A percentile compares a stretch with the other conserved stretches of the same genome.
These are phyloP conservation scores for Rhodamnia argentea DNA, from an alignment of 345 rosid genomes.

Conservation along the genomic window DNA sequence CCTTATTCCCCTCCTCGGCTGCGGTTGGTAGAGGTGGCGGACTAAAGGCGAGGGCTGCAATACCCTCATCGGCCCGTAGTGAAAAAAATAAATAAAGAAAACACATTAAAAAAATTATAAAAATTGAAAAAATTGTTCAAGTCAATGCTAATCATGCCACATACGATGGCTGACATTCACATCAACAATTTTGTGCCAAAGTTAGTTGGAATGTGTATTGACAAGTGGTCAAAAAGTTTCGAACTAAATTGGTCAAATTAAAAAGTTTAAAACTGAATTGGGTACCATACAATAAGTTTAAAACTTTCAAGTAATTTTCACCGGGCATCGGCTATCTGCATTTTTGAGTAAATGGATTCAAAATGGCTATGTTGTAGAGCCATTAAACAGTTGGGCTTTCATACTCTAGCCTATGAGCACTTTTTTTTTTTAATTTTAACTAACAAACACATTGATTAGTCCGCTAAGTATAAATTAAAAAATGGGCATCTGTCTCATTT, in stretches of 20 bases:
- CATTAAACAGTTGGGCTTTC: not conserved
- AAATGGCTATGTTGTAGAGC: not conserved
- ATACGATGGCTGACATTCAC: fast-evolving
- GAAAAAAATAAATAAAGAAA: not conserved
- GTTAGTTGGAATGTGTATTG: too few species aligned
- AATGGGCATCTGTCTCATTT: not conserved
- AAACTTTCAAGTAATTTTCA: not conserved
- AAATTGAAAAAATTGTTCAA: not conserved
- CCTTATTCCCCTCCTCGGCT: not conserved
- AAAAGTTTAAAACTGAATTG: not conserved
- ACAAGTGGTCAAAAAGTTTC: not conserved
- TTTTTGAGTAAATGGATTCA: not conserved
- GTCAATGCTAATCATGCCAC: too few species aligned
- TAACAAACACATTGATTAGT: not conserved
- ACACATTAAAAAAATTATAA: not conserved
- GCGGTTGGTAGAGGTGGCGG: not conserved
- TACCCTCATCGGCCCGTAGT: too few species aligned
- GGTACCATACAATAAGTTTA: fast-evolving
- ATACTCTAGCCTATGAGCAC: not conserved
- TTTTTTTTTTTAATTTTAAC: not conserved
- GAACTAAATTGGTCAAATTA: fast-evolving
- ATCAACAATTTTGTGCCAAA: fast-evolving
- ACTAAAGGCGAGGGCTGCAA: too few species aligned
- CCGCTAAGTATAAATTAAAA: not conserved
- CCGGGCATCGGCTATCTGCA: fast-evolving